Conservation (phyloP, 495 filamentous ascomycete genomes). For the Hypoxylon perforatum region DNA sequence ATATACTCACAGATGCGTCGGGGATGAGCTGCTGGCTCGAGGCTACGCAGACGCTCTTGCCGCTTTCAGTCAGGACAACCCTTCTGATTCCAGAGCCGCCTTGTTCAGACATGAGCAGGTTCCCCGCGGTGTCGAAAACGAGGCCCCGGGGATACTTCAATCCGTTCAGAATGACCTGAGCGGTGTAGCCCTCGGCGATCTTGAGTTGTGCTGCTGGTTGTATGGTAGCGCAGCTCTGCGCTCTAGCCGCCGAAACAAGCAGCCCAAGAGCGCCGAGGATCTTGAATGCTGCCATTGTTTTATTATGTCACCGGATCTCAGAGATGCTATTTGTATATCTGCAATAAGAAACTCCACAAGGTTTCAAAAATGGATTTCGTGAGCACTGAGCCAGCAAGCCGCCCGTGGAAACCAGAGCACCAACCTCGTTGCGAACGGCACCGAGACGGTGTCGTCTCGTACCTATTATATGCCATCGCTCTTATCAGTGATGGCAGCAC, state of each 20-base stretch:
- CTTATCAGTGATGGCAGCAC: conserved; percentile 5
- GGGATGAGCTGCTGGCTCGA: conserved; percentile 54
- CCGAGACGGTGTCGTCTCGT: background rate
- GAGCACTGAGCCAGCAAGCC: background rate
- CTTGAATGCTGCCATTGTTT: conserved; percentile 12
- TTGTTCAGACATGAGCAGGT: conserved; percentile 67
- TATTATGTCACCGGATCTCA: background rate
- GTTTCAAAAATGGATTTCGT: background rate
- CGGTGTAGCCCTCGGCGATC: conserved; percentile 64
- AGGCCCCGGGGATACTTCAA: conserved; percentile 64
- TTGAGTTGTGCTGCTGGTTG: conserved; percentile 44
- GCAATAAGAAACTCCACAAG: background rate
- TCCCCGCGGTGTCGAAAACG: conserved; percentile 65
- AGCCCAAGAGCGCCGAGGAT: conserved; percentile 21
- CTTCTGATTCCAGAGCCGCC: conserved; percentile 60
- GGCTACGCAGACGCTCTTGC: conserved; percentile 58
- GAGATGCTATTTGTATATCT: background rate
- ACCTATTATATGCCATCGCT: conserved; percentile 5
- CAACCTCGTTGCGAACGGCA: background rate
- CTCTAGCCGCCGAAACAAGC: conserved; percentile 6
- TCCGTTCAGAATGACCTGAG: conserved; percentile 61
- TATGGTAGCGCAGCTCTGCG: conserved; percentile 22
- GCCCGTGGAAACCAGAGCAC: background rate
- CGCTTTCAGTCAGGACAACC: conserved; percentile 58
- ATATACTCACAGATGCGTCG: conserved; percentile 49